A percentile compares a stretch with the other conserved stretches of the same genome.
Evolutionary conservation across 805 yeast species (phyloP).

Genomic region (Metschnikowia bowlesiae): DNA sequence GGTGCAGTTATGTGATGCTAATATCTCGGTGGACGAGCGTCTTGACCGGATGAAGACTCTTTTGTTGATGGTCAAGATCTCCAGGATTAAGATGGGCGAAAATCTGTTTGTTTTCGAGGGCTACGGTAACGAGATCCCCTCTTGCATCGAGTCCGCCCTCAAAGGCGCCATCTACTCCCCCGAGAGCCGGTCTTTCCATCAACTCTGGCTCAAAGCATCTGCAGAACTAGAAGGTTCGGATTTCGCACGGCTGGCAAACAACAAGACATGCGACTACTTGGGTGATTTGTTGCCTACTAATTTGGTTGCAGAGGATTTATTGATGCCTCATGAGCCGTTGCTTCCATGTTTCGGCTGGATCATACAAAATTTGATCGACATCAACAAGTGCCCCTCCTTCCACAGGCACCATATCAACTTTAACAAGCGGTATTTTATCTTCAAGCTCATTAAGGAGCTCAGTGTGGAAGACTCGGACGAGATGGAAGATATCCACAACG

Average conservation of each 20-base stretch:
- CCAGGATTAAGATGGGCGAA: conserved; percentile 63
- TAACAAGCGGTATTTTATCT: conserved; percentile 56
- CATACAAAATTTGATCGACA: conserved; percentile 68
- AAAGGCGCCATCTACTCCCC: conserved; percentile 73
- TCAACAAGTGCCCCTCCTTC: conserved; percentile 65
- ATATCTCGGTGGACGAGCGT: conserved; percentile 56
- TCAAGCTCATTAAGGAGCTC: conserved; percentile 36
- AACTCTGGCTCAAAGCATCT: conserved; percentile 65
- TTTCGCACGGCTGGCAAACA: not conserved
- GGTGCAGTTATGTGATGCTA: conserved; percentile 59
- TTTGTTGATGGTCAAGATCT: conserved; percentile 59
- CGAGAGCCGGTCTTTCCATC: conserved; percentile 65
- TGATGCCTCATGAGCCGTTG: conserved; percentile 40
- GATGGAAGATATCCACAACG: conserved; percentile 21
- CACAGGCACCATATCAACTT: conserved; percentile 69
- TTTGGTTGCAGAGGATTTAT: conserved; percentile 25
- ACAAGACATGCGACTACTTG: conserved; percentile 24
- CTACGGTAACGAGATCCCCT: conserved; percentile 49
- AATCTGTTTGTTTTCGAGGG: conserved; percentile 40
- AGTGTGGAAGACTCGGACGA: conserved; percentile 32
- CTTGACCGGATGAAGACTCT: conserved; percentile 64
- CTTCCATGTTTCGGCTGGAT: conserved; percentile 94
- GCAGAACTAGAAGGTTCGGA: conserved; percentile 18
- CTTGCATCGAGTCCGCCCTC: conserved; percentile 79
- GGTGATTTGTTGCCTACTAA: conserved; percentile 28